Evolutionary conservation across 2,329 filamentous ascomycete species (phyloP).

Genomic region (Macrophomina tecta): DNA sequence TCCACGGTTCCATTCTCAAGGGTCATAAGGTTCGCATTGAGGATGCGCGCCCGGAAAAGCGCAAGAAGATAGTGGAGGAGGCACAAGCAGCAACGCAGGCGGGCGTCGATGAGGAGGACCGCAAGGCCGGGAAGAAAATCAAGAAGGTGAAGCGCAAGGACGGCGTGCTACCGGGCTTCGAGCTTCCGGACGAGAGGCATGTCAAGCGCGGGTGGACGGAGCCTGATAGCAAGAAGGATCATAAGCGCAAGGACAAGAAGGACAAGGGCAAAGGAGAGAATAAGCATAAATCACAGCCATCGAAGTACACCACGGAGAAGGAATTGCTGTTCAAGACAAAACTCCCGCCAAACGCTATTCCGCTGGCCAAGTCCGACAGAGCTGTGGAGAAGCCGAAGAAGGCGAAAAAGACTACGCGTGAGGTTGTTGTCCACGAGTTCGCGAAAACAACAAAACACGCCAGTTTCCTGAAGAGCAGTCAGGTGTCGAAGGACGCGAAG

Average conservation of each 20-base stretch:
- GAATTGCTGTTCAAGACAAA: slow-evolving; percentile 87
- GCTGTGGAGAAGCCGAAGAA: slow-evolving; percentile 51
- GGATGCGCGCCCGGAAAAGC: slow-evolving; percentile 72
- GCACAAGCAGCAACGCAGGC: slow-evolving; percentile 43
- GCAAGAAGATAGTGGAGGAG: slow-evolving; percentile 45
- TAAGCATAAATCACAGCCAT: slow-evolving; percentile 66
- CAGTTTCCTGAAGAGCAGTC: slow-evolving; percentile 72
- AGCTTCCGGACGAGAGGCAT: slow-evolving; percentile 74
- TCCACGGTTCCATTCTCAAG: slow-evolving; percentile 84
- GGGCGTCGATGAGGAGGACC: slow-evolving; percentile 57
- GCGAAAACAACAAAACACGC: slow-evolving; percentile 82
- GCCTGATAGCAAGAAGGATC: slow-evolving; percentile 55
- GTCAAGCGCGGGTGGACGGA: slow-evolving; percentile 92
- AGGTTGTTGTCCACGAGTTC: slow-evolving; percentile 85
- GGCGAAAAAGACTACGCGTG: slow-evolving; percentile 52
- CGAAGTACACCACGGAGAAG: slow-evolving; percentile 79
- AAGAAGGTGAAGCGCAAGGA: slow-evolving; percentile 57
- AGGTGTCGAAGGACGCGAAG: slow-evolving; percentile 52
- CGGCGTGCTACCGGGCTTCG: slow-evolving; percentile 68
- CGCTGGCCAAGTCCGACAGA: slow-evolving; percentile 38
- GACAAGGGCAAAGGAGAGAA: slow-evolving; percentile 59
- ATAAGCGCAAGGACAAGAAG: slow-evolving; percentile 55
- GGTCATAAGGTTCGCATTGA: slow-evolving; percentile 86
- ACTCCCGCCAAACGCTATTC: slow-evolving; percentile 65
- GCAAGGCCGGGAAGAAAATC: slow-evolving; percentile 50